Evolutionary conservation across 2,329 filamentous ascomycete species (phyloP).

Genomic region (Septoria petroselini): DNA sequence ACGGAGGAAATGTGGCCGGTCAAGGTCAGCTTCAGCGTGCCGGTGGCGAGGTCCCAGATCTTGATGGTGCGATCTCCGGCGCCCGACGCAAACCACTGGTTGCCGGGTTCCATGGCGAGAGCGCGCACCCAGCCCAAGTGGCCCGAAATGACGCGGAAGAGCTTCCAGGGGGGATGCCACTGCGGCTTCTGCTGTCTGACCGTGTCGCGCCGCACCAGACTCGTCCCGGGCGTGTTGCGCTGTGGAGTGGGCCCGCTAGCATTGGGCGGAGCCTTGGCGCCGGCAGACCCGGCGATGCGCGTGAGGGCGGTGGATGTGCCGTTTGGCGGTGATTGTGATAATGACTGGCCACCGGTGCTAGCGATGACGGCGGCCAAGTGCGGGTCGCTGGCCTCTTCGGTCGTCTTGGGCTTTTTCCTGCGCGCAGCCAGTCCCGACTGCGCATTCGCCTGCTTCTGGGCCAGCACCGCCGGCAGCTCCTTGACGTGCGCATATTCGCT

Average conservation of each 20-base stretch:
- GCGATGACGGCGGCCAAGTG: constrained; percentile 66
- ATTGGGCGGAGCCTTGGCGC: constrained; percentile 49
- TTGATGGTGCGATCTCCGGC: constrained; percentile 97
- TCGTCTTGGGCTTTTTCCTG: constrained; percentile 60
- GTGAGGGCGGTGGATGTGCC: constrained; percentile 58
- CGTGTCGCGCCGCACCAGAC: constrained; percentile 61
- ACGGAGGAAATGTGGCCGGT: constrained; percentile 95
- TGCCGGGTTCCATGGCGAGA: constrained; percentile 88
- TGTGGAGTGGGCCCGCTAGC: constrained; percentile 55
- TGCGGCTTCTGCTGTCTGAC: constrained; percentile 73
- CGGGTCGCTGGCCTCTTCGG: constrained; percentile 51
- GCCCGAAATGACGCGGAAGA: constrained; percentile 95
- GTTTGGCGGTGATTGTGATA: constrained; percentile 44
- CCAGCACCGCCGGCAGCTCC: constrained; percentile 72
- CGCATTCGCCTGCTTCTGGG: constrained; percentile 71
- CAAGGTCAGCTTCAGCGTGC: constrained; percentile 76
- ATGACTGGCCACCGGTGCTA: constrained; percentile 56
- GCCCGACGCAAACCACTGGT: constrained; percentile 95
- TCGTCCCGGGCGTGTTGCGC: constrained; percentile 52
- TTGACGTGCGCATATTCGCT: constrained; percentile 75
- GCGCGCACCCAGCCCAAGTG: constrained; percentile 92
- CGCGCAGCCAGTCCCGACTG: constrained; percentile 56
- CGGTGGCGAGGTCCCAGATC: constrained; percentile 93
- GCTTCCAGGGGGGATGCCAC: constrained; percentile 98
- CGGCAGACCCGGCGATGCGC: constrained; percentile 47